phyloP scores from a whole-genome alignment of 2,329 filamentous ascomycete genomes.

The Elsinoe necatrix region DNA sequence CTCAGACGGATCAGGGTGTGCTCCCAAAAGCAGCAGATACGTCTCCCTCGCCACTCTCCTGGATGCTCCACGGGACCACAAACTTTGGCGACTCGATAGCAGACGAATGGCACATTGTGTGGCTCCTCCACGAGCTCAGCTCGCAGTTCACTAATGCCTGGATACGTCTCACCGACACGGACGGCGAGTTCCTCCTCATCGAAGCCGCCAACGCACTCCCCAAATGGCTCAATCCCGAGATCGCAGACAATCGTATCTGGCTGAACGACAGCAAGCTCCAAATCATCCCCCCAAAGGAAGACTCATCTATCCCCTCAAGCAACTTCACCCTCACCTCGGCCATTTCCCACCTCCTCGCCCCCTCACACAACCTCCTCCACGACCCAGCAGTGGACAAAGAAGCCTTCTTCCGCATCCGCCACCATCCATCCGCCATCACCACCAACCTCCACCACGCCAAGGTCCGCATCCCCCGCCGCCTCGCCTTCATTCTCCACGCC shows the following conservation, averaged over 20 bases:
- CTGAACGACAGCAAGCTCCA: conserved; percentile 67
- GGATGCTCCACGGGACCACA: conserved; percentile 58
- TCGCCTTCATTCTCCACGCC: conserved; percentile 70
- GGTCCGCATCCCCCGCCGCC: conserved; percentile 67
- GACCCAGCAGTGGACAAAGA: conserved; percentile 73
- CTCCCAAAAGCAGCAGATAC: not conserved
- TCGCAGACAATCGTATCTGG: conserved; percentile 84
- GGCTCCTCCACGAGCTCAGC: conserved; percentile 73
- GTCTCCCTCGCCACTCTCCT: conserved; percentile 20
- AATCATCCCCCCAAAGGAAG: conserved; percentile 52
- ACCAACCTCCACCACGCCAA: conserved; percentile 68
- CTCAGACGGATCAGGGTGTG: not conserved
- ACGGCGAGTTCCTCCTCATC: conserved; percentile 91
- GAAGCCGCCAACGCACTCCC: conserved; percentile 86
- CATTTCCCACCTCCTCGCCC: conserved; percentile 49
- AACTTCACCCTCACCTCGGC: conserved; percentile 58
- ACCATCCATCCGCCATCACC: conserved; percentile 69
- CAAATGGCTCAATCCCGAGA: conserved; percentile 83
- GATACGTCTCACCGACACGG: conserved; percentile 75
- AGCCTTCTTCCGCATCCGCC: conserved; percentile 78
- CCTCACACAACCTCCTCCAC: conserved; percentile 54
- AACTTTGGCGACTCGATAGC: conserved; percentile 92
- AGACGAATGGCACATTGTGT: conserved; percentile 96
- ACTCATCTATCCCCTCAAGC: conserved; percentile 25
- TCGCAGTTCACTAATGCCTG: conserved; percentile 64